Conservation (phyloP, 768 basidiomycete species). For the Calocybe indica region DNA sequence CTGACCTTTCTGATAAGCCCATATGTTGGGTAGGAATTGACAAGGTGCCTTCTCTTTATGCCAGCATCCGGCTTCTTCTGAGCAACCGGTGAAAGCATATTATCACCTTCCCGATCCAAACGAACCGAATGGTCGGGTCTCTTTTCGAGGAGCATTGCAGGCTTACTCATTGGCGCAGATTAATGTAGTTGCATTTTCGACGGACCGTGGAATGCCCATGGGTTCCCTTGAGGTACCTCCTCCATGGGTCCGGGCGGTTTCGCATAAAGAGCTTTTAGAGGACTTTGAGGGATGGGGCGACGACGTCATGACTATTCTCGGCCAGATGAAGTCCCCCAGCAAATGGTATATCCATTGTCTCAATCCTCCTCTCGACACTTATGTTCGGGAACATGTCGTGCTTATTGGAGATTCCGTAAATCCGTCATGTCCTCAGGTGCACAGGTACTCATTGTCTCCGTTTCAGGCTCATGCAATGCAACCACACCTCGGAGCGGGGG, state of each 20-base stretch:
- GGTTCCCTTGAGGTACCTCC: slow-evolving; percentile 20
- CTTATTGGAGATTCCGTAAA: slow-evolving; percentile 49
- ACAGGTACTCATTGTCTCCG: neutral
- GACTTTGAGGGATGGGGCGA: slow-evolving; percentile 39
- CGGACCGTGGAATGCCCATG: slow-evolving; percentile 21
- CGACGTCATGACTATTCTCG: slow-evolving; percentile 34
- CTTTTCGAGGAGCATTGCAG: neutral
- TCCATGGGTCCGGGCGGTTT: slow-evolving; percentile 37
- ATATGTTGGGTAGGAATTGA: slow-evolving; percentile 37
- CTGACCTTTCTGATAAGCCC: slow-evolving; percentile 27
- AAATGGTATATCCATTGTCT: slow-evolving; percentile 50
- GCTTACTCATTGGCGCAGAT: slow-evolving; percentile 20
- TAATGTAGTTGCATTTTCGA: slow-evolving; percentile 41
- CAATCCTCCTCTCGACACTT: slow-evolving; percentile 37
- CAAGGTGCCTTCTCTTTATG: slow-evolving; percentile 27
- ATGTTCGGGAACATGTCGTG: slow-evolving; percentile 37
- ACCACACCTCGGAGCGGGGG: slow-evolving; percentile 54
- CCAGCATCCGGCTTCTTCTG: neutral
- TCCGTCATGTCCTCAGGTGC: slow-evolving; percentile 2
- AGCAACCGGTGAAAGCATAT: slow-evolving; percentile 35
- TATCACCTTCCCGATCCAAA: slow-evolving; percentile 44
- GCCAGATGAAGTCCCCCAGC: slow-evolving; percentile 36
- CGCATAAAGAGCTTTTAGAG: slow-evolving; percentile 37
- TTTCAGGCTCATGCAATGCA: slow-evolving; percentile 50
- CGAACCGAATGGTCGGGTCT: slow-evolving; percentile 30